Percentiles rank a stretch among this genome's conserved stretches.
phyloP scores from a whole-genome alignment of 2,329 filamentous ascomycete genomes.

The Colletotrichum noveboracense region DNA sequence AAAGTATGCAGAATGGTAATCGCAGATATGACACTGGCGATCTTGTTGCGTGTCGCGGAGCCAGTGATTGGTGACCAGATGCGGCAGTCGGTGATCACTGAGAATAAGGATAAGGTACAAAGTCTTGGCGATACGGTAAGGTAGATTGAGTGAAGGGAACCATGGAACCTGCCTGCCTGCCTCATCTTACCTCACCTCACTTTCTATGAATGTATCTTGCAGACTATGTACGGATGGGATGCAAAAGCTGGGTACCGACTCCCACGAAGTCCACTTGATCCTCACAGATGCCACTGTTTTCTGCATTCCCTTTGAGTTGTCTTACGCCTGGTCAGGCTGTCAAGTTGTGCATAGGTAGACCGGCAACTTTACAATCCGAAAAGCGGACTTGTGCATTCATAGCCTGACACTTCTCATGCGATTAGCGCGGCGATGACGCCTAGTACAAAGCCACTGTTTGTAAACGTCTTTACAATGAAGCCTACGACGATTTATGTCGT shows the following conservation, averaged over 20 bases:
- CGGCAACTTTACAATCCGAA: neutral
- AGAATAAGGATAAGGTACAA: neutral
- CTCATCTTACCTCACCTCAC: neutral
- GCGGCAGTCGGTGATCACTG: conserved; percentile 8
- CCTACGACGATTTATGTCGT: neutral
- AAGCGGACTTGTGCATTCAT: neutral
- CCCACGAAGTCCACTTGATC: neutral
- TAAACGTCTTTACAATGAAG: neutral
- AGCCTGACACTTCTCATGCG: neutral
- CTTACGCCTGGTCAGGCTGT: neutral
- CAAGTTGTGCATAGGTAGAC: neutral
- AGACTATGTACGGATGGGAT: neutral
- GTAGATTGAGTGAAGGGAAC: neutral
- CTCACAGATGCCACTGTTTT: neutral
- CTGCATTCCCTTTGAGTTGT: neutral
- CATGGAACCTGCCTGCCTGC: neutral
- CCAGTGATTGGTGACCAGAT: neutral
- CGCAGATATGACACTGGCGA: neutral
- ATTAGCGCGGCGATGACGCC: neutral
- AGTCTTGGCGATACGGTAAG: conserved; percentile 4
- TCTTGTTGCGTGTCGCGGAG: neutral
- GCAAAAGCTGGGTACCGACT: neutral
- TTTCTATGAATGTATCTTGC: neutral
- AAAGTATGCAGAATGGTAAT: neutral
- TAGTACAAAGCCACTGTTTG: neutral